Evolutionary conservation across 345 rosid species (phyloP), one percentile per base, ranked within the genome.

Genomic region (Salix dunnii): DNA sequence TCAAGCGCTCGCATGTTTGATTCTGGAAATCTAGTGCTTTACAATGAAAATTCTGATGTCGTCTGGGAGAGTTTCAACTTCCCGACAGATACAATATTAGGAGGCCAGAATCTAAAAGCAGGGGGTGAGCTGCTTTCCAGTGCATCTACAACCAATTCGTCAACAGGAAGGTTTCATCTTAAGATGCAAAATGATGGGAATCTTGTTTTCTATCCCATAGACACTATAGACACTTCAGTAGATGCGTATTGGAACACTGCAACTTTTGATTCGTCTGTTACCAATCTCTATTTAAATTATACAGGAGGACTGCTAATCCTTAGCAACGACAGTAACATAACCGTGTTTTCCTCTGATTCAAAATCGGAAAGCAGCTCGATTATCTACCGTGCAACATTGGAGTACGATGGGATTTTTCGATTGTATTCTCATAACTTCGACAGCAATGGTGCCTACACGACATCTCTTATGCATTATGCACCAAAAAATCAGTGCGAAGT

Each of bases 341-440:
- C 1, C 2, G 25, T 21, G 61, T 2, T 0, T 2, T 0, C 0
- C 61, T 53, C 61, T 53, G 12, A 8, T 53, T 53, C 61, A 8
- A 0, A 21, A 21, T 53, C 61, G 23, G 3, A 7, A n/a, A 53
- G 4, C 61, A 53, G 4, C 1, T 7, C 61, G 21, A 53, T 2
- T 21, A 64, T 74, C 51, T 74, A 65, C n/a, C 77, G 64, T 1
- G 77, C 77, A 66, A 74, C 77, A 31, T 42, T 74, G 2, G 77
- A 66, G 3, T 2, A 0, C 9, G 64, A 48, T 48, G 77, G 77
- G 3, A 28, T 74, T 74, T 66, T 74, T 9, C 71, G 71, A 8
- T 20, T 74, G 33, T 74, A 74, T 74, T 74, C 63, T 21, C 77
- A 74, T 33, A 33, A 4, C 9, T 46, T 23, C 3, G 11, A 66